These are phyloP conservation scores for Vaucheria bursata DNA, from an alignment of 352 stramenopile species.

Conservation along the genomic window DNA sequence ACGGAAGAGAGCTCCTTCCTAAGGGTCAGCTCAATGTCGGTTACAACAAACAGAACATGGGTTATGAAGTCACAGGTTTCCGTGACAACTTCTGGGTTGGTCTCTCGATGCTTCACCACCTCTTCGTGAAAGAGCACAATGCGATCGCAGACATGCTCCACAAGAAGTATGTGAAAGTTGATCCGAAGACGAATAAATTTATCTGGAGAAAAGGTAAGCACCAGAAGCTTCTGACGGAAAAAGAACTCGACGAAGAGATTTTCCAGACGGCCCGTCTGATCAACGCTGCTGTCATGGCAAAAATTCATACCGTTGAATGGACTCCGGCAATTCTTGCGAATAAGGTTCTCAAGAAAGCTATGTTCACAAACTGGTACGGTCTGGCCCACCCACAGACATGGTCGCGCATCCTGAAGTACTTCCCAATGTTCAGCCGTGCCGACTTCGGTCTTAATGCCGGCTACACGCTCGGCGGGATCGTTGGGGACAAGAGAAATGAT, in stretches of 20 bases:
- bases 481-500: conserved; percentile 13
- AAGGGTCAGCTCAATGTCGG: conserved; percentile 6
- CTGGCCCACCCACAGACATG: background rate
- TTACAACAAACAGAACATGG: background rate
- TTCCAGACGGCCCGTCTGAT: conserved; percentile 28
- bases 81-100: conserved; percentile 26
- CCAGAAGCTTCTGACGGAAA: background rate
- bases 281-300: conserved; percentile 19
- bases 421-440: background rate
- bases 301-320: conserved; percentile 40
- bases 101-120: conserved; percentile 9
- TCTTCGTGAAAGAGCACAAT: conserved; percentile 40
- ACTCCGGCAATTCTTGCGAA: conserved; percentile 22
- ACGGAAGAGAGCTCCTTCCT: background rate
- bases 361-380: conserved; percentile 37
- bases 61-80: conserved; percentile 12
- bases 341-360: conserved; percentile 5
- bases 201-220: background rate
- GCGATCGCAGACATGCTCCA: conserved; percentile 17
- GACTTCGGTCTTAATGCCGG: background rate
- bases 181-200: background rate
- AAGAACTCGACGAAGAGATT: conserved; percentile 23
- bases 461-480: background rate
- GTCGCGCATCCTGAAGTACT: background rate
- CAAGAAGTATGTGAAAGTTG: background rate